Conservation (phyloP, 208 protist genomes). For the Spongospora subterranea region DNA sequence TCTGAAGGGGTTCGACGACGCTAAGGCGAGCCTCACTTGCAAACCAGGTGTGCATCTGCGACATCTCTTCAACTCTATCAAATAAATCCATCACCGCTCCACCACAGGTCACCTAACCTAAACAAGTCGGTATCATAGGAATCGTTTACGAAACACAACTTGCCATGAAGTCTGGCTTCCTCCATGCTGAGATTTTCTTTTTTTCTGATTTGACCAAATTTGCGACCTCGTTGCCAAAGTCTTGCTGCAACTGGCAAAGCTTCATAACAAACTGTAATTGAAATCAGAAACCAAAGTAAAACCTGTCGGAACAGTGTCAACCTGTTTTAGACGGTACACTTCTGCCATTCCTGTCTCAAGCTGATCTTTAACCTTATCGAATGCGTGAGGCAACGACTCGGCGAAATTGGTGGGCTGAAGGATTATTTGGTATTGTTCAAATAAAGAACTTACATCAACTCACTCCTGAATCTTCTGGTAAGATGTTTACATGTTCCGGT, state of each 20-base stretch:
- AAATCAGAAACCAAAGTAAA: not conserved
- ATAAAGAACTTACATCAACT: too few relatives aligned
- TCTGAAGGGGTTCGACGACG: conserved; percentile 44
- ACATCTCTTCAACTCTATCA: conserved; percentile 13
- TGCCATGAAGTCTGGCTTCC: conserved; percentile 42
- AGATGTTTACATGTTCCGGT: too few relatives aligned
- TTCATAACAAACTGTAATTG: conserved; percentile 3
- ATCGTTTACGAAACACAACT: not conserved
- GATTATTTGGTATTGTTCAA: too few relatives aligned
- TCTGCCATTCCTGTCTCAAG: conserved; percentile 38
- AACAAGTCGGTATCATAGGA: not conserved
- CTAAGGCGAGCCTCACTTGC: conserved; percentile 14
- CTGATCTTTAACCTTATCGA: conserved; percentile 54
- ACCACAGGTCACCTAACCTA: not conserved
- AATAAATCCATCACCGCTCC: conserved; percentile 15
- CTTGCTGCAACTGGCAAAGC: conserved; percentile 46
- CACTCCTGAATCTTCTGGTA: too few relatives aligned
- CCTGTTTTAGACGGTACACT: conserved; percentile 51
- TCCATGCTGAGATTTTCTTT: conserved; percentile 14
- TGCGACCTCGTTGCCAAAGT: conserved; percentile 3
- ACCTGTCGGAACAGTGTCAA: not conserved
- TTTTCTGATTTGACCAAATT: conserved; percentile 26
- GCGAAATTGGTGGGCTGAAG: conserved; percentile 3
- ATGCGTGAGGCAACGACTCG: not conserved
- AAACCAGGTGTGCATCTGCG: conserved; percentile 44